phyloP scores from a whole-genome alignment of 352 stramenopile species.

The Pythium utonaiense region DNA sequence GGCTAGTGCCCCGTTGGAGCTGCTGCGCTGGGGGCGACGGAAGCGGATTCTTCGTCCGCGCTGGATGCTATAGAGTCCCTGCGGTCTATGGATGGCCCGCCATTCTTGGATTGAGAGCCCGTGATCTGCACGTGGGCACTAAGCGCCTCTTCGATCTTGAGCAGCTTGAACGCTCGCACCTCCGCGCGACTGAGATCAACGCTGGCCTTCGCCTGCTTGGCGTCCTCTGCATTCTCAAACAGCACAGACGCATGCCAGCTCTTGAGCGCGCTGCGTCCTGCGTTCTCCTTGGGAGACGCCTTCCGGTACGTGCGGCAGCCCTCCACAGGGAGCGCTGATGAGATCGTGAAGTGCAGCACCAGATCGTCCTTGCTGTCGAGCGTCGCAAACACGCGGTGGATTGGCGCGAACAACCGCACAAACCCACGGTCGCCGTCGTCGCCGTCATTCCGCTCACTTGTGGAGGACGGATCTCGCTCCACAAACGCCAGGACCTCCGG shows the following conservation, averaged over 20 bases:
- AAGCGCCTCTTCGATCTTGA: conserved; percentile 71
- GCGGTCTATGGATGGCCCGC: conserved; percentile 12
- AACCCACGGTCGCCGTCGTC: conserved; percentile 27
- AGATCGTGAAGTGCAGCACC: conserved; percentile 66
- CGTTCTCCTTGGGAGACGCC: conserved; percentile 22
- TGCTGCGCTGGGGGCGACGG: neutral
- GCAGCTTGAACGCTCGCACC: conserved; percentile 75
- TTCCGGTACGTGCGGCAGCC: conserved; percentile 64
- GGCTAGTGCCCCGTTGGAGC: neutral
- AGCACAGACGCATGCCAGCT: conserved; percentile 67
- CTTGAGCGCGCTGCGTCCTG: conserved; percentile 22
- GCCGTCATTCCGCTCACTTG: neutral
- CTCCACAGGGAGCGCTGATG: conserved; percentile 46
- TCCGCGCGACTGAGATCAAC: conserved; percentile 69
- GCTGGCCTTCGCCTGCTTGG: conserved; percentile 59
- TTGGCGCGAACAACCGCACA: conserved; percentile 62
- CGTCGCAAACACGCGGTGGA: conserved; percentile 68
- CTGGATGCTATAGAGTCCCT: conserved; percentile 26
- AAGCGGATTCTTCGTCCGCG: neutral
- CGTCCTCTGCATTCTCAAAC: conserved; percentile 61
- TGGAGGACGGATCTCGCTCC: conserved; percentile 35
- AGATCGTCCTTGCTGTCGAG: conserved; percentile 68
- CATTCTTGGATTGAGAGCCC: conserved; percentile 25
- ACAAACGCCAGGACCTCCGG: conserved; percentile 67
- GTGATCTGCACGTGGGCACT: conserved; percentile 59